Percentiles rank a stretch among this genome's conserved stretches.
phyloP scores from a whole-genome alignment of 1,284 basidiomycete genomes.

The Microbotryum scabiosae region DNA sequence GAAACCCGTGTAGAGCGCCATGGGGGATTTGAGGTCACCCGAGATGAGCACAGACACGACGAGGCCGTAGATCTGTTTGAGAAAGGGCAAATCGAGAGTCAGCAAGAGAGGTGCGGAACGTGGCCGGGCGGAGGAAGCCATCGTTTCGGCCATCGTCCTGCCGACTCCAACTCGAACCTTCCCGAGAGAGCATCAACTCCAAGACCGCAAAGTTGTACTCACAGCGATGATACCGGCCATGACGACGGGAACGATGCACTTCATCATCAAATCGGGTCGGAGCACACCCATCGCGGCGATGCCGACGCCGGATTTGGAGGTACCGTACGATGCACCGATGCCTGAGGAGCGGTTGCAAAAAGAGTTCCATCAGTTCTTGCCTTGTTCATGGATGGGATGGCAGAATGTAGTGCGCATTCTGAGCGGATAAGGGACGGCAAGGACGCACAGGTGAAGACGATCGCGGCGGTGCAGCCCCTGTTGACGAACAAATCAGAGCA shows the following conservation, averaged over 20 bases:
- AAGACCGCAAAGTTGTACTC: constrained; percentile 1
- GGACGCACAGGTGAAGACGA: constrained; percentile 89
- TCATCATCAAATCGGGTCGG: constrained; percentile 43
- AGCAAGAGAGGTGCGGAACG: neutral
- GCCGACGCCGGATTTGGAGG: constrained; percentile 46
- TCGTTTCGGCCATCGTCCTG: neutral
- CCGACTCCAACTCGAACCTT: no score
- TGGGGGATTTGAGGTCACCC: constrained; percentile 43
- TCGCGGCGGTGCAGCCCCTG: constrained; percentile 89
- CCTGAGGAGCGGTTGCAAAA: neutral
- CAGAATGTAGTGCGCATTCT: neutral
- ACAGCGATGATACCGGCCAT: constrained; percentile 41
- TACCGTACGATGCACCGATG: constrained; percentile 41
- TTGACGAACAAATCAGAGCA: constrained; percentile 16
- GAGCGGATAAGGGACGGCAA: neutral
- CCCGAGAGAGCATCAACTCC: no score
- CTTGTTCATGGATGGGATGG: neutral
- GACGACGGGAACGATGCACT: constrained; percentile 39
- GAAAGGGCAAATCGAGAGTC: neutral
- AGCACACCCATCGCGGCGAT: constrained; percentile 47
- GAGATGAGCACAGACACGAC: constrained; percentile 45
- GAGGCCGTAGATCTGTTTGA: constrained; percentile 41
- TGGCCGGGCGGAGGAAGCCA: neutral
- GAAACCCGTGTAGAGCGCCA: constrained; percentile 44
- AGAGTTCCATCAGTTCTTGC: neutral